These are phyloP conservation scores for Poteriospumella lacustris DNA, from an alignment of 108 stramenopile genomes.

Conservation along the genomic window DNA sequence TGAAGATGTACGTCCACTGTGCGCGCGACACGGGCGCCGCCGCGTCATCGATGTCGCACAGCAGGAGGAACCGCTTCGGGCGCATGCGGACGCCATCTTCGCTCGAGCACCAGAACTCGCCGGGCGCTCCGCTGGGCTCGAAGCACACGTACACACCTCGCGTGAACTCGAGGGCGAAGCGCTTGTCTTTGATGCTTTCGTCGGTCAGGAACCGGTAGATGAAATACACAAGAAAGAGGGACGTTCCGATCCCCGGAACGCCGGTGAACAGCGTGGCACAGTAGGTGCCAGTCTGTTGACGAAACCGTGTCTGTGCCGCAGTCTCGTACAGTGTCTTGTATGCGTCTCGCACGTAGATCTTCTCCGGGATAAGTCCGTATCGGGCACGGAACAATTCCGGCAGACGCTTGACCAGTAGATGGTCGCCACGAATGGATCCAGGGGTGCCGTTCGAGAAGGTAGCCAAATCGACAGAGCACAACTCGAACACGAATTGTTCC, in stretches of 20 bases:
- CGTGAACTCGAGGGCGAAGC: background rate
- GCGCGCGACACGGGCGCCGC: background rate
- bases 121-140: background rate
- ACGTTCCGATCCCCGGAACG: background rate
- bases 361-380: background rate
- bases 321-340: background rate
- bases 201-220: background rate
- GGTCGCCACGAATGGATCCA: background rate
- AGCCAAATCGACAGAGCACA: background rate
- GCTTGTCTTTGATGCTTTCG: background rate
- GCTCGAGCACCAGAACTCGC: background rate
- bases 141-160: background rate
- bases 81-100: background rate
- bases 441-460: background rate
- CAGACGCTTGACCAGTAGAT: background rate
- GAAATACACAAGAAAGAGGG: too few species aligned
- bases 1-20: background rate
- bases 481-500: background rate
- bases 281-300: background rate
- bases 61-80: background rate
- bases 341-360: background rate
- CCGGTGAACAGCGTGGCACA: background rate
- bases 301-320: background rate
- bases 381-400: background rate
- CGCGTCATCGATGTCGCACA: background rate